These are phyloP conservation scores for Phyllosticta capitalensis DNA, from an alignment of 2,329 filamentous ascomycete genomes.

Conservation along the genomic window DNA sequence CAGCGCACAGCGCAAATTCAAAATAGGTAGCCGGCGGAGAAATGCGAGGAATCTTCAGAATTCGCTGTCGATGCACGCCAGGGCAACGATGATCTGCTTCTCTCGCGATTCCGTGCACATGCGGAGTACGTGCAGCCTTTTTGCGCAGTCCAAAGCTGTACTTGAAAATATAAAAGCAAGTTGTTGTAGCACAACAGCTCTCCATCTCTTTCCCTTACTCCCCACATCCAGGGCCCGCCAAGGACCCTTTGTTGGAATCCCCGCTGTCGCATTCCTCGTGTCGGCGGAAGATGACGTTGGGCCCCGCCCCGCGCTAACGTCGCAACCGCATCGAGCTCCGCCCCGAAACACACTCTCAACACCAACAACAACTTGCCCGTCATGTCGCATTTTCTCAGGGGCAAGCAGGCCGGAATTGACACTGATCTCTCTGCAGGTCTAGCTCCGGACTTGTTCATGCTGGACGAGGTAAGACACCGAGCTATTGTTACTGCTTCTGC, in stretches of 20 bases:
- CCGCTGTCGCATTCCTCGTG: background rate
- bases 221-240: background rate
- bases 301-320: background rate
- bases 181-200: too few relatives aligned
- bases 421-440: constrained; percentile 82
- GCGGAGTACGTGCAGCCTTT: too few relatives aligned
- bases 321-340: background rate
- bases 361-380: constrained; percentile 10
- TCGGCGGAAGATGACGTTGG: background rate
- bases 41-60: background rate
- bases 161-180: too few relatives aligned
- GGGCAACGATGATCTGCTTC: too few relatives aligned
- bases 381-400: constrained; percentile 83
- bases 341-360: background rate
- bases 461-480: constrained; percentile 60
- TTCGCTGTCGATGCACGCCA: background rate
- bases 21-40: background rate
- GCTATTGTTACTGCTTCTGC: constrained; percentile 14
- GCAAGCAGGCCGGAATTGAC: constrained; percentile 88
- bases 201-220: too few relatives aligned
- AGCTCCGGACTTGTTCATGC: constrained; percentile 63
- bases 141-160: too few relatives aligned
- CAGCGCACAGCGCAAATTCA: background rate
- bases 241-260: background rate
- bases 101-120: too few relatives aligned